phyloP scores from a whole-genome alignment of 371 early-diverging fungal genomes.

The Conidiobolus incongruus region DNA sequence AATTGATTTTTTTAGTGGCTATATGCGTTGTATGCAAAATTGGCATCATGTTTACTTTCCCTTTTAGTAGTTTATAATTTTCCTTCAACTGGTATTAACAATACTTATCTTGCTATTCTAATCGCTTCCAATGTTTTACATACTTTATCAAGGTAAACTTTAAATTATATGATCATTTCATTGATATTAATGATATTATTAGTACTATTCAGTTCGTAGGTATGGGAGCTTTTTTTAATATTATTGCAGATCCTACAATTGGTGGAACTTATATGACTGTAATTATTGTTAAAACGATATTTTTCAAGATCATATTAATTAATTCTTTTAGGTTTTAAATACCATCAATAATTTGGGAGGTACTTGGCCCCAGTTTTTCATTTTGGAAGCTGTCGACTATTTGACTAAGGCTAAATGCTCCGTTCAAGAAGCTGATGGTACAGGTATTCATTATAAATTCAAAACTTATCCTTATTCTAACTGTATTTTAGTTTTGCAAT shows the following conservation, averaged over 20 bases:
- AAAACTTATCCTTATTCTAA: neutral
- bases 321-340: conserved; percentile 42
- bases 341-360: conserved; percentile 94
- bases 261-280: conserved; percentile 96
- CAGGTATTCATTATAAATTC: conserved; percentile 11
- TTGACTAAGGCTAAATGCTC: conserved; percentile 52
- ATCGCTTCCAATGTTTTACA: conserved; percentile 54
- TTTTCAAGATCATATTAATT: neutral
- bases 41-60: conserved; percentile 51
- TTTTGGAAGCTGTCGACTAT: conserved; percentile 80
- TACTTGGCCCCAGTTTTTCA: conserved; percentile 90
- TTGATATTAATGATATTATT: conserved; percentile 1
- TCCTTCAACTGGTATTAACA: conserved; percentile 41
- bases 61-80: conserved; percentile 63
- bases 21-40: conserved; percentile 65
- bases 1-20: conserved; percentile 67
- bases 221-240: conserved; percentile 81
- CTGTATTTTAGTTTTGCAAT: conserved; percentile 15
- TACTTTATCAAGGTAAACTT: conserved; percentile 46
- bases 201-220: conserved; percentile 91
- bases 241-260: conserved; percentile 87
- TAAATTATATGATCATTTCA: neutral
- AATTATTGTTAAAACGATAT: conserved; percentile 11
- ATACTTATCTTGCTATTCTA: conserved; percentile 58
- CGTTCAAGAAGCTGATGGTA: conserved; percentile 13